Evolutionary conservation across 352 stramenopile genomes (phyloP), one percentile per base, ranked within the genome.

Genomic region (Pythium grandisporangium): DNA sequence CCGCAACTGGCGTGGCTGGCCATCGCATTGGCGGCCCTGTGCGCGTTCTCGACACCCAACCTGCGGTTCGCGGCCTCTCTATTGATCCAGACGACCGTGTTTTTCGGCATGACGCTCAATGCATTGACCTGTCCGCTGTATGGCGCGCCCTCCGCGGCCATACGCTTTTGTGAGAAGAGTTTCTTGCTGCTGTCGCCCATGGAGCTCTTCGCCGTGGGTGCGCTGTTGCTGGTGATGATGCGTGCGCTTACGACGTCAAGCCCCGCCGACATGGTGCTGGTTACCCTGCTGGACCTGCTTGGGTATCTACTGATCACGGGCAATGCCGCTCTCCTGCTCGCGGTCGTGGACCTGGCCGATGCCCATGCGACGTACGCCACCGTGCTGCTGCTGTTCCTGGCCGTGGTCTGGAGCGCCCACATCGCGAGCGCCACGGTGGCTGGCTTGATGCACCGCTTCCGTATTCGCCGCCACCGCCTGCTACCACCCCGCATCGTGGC

Each of bases 91-190:
- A 72, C 68, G 42, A 42, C 55, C 11, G 46, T 58, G 4, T 76
- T 73, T 24, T 49, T 61, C 24, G 48, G 67, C 36, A 22, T 73
- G 29, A 23, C 73, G 29, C 55, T 68, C 51, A 76, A 73, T 30
- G 45, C 47, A 1, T 25, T 66, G 10, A 70, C 67, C 34, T 76
- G 65, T 35, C 65, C 65, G 14, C 14, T 32, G 27, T 8, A 14
- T 14, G 14, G 27, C 27, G 14, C 10, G 8, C 8, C 10, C 27
- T 32, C 27, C 10, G 27, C 27, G 27, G 14, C 27, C 14, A n/a
- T n/a, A n/a, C n/a, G n/a, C n/a, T n/a, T n/a, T n/a, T n/a, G n/a
- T n/a, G n/a, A n/a, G n/a, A n/a, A n/a, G n/a, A n/a, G n/a, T n/a
- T 8, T 8, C 14, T 32, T 14, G 10, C 14, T 32, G 27, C 36